Evolutionary conservation across 2,329 filamentous ascomycete species (phyloP), one percentile per base, ranked within the genome.

Genomic region (Hypoxylon rubiginosum): DNA sequence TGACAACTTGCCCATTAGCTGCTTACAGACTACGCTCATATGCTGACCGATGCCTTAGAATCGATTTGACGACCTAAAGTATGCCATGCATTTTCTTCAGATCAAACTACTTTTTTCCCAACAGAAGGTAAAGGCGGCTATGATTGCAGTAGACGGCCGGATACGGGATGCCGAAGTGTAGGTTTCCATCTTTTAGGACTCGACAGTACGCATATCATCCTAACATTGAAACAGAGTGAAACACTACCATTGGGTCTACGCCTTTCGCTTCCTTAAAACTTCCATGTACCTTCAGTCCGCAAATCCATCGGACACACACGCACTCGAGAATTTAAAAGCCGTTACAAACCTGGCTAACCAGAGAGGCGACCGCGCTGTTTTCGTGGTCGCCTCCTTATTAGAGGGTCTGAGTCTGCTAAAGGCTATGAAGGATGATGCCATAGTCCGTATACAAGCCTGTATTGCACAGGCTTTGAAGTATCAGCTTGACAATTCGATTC

Each of bases 41-140:
- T 75, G 76, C 73, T 81, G 78, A 74, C 65, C 36, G 34, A 24
- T 49, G 24, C 32, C 5, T n/a, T 13, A 88, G 81, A 86, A 88
- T 66, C 83, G 85, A 50, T 84, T 89, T 65, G 73, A 80, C 26
- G 92, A 94, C 71, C 78, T 94, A 41, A 93, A 92, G 76, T 93
- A 93, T 77, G 88, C 88, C 67, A 92, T 93, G 85, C 88, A 92
- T 69, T 92, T 93, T 75, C 81, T 93, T 15, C 86, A 91, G 63
- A 85, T 90, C 52, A 90, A 91, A 70, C 85, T 92, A 1, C 82
- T 92, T 5, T 75, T 73, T 62, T 92, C 90, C 70, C 89, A 91
- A 72, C 86, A 88, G 45, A 93, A 88, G 68, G 87, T 87, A 56
- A 92, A 91, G 72, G 91, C 91, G 1, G 91, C 91, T 0, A 82